Conservation (phyloP, 495 filamentous ascomycete species). For the Daldinia caldariorum region DNA sequence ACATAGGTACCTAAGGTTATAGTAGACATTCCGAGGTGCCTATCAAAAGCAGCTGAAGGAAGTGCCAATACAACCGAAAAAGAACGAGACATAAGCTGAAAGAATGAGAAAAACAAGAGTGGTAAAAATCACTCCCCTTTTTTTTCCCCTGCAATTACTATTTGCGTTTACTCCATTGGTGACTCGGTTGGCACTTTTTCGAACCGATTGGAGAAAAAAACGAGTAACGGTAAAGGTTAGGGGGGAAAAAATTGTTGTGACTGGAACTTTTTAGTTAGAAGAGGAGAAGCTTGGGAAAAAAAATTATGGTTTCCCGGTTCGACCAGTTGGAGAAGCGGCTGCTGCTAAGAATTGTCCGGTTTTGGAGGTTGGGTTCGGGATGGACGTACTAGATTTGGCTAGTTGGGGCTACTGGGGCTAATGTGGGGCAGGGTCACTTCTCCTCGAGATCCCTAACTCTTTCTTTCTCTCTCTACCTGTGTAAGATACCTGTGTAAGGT, state of each 20-base stretch:
- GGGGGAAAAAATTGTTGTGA: no score
- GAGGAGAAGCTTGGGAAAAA: slow-evolving; percentile 19
- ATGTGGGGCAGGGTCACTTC: slow-evolving; percentile 14
- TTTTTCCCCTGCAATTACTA: not conserved
- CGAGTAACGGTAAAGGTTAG: not conserved
- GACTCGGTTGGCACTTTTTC: not conserved
- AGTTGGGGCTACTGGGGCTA: slow-evolving; percentile 1
- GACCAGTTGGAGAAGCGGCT: slow-evolving; percentile 39
- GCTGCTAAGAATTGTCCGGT: slow-evolving; percentile 34
- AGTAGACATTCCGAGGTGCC: slow-evolving; percentile 16
- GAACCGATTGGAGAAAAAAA: not conserved
- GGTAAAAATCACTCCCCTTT: slow-evolving; percentile 11
- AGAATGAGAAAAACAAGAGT: slow-evolving; percentile 32
- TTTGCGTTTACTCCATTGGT: not conserved
- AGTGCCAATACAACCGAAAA: slow-evolving; percentile 34
- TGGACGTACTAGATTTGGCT: slow-evolving; percentile 38
- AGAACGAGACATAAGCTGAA: slow-evolving; percentile 34
- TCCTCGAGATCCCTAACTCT: slow-evolving; percentile 22
- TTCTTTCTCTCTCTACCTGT: not conserved
- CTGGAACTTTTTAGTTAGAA: not conserved
- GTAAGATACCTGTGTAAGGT: no score
- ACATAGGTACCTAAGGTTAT: slow-evolving; percentile 23
- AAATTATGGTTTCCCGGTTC: slow-evolving; percentile 28
- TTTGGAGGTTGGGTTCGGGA: slow-evolving; percentile 35
- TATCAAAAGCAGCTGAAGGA: slow-evolving; percentile 29